Evolutionary conservation across 2,329 filamentous ascomycete genomes (phyloP).

Genomic region (Amphichorda felina): DNA sequence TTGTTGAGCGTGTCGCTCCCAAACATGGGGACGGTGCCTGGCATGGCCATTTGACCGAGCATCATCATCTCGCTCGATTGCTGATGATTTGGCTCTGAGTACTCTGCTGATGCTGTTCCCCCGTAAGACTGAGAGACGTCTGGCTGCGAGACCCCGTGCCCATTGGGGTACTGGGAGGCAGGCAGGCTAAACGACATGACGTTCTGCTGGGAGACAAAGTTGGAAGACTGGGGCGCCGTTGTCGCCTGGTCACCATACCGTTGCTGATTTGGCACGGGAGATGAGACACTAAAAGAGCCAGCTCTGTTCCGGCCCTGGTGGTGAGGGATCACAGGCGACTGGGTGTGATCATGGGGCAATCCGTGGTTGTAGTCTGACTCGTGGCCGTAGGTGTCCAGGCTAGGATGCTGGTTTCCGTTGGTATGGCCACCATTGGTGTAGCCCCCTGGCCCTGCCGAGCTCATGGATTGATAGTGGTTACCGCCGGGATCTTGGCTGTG

Average conservation of each 20-base stretch:
- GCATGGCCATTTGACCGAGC: conserved; percentile 49
- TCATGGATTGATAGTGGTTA: neutral
- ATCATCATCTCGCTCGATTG: conserved; percentile 43
- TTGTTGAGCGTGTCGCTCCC: conserved; percentile 70
- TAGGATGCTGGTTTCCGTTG: neutral
- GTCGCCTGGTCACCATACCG: neutral
- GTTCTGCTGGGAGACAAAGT: conserved; percentile 48
- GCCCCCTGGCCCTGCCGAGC: neutral
- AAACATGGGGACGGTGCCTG: conserved; percentile 73
- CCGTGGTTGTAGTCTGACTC: neutral
- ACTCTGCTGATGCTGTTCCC: conserved; percentile 26
- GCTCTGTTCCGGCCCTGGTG: neutral
- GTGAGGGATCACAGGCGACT: neutral
- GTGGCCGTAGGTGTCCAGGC: neutral
- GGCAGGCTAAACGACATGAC: conserved; percentile 53
- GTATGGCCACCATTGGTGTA: neutral
- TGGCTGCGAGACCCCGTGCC: conserved; percentile 14
- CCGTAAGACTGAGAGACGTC: conserved; percentile 24
- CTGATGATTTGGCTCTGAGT: conserved; percentile 30
- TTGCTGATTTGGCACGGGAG: conserved; percentile 1
- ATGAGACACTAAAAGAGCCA: neutral
- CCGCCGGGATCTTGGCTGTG: neutral
- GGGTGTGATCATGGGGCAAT: conserved; percentile 2
- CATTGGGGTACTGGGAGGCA: conserved; percentile 40
- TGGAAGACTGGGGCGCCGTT: conserved; percentile 1